Conservation (phyloP, 768 basidiomycete genomes). For the Calocera cornea region DNA sequence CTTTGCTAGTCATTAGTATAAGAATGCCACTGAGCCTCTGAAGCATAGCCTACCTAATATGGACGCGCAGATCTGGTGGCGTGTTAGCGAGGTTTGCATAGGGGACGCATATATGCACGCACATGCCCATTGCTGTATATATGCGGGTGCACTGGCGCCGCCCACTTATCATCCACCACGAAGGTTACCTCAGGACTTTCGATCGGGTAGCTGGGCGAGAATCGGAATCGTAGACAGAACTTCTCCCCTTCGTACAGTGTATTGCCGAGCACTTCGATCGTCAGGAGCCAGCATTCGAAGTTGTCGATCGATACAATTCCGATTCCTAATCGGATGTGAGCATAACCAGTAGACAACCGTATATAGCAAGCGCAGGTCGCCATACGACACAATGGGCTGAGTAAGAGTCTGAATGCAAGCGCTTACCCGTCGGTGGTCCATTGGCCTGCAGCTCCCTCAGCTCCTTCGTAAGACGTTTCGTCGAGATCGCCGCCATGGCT, state of each 20-base stretch:
- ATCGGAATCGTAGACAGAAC: conserved; percentile 12
- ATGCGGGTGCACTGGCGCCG: conserved; percentile 11
- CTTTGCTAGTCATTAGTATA: conserved; percentile 8
- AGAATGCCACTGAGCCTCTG: neutral
- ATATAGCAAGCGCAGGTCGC: too few species aligned
- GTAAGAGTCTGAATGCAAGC: neutral
- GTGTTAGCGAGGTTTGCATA: neutral
- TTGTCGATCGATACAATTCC: conserved; percentile 12
- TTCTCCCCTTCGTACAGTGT: conserved; percentile 12
- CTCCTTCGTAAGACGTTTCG: conserved; percentile 11
- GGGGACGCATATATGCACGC: neutral
- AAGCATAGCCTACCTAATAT: neutral
- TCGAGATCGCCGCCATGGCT: neutral
- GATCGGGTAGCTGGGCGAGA: conserved; percentile 11
- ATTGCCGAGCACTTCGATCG: conserved; percentile 12
- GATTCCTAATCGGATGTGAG: conserved; percentile 5
- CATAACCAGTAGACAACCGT: too few species aligned
- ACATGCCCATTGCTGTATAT: conserved; percentile 12
- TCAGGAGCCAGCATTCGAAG: conserved; percentile 8
- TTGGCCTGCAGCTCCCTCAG: conserved; percentile 7
- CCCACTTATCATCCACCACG: conserved; percentile 9
- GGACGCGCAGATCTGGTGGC: neutral
- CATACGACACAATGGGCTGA: too few species aligned
- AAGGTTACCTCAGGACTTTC: conserved; percentile 13
- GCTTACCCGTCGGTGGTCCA: conserved; percentile 8